Base-by-base conservation (phyloP, 1,139 yeast species). In the Hanseniaspora gamundiae region DNA sequence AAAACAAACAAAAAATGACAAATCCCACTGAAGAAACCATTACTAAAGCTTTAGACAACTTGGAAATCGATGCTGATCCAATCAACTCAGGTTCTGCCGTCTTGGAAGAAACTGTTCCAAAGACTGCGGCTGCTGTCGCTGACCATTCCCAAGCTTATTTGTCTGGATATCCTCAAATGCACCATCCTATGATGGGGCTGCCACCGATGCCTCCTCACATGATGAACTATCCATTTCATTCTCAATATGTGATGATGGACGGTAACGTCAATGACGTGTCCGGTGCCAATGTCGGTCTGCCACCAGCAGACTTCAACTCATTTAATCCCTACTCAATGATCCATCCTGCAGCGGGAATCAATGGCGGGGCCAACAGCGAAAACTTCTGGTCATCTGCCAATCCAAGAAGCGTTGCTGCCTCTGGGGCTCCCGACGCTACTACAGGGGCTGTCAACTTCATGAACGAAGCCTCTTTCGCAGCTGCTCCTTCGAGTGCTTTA, bases 201-300 rank as follows among this genome's bases (percentile, higher is more conserved):
- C 50, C 48, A 28, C 58, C 53, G 7, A 55, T 53, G 20, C 58
- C 46, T 31, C 50, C 60, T 2, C 60, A 55, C 22, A 52, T 54
- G 53, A 52, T 56, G 52, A 52, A 52, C 22, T 58, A 55, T 43
- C 50, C 56, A 38, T 60, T 59, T 21, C 58, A 54, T 39, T 55
- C 60, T 6, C 63, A 58, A 45, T 57, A 59, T 61, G 56, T 60
- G 56, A 61, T 51, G 38, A 50, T 59, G 44, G 57, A 56, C 30
- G 49, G 49, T 21, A 52, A 49, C 7, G 45, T 52, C 4, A 14
- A 38, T 3, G 42, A 42, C n/a, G 24, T 39, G 13, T 21, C 19
- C 9, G 41, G 24, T 8, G 31, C 39, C 27, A 16, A 35, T 31
- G 39, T 40, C 4, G 24, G 42, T 4, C 26, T 24, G 2, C 41